phyloP scores from a whole-genome alignment of 371 early-diverging fungal species.

The Mucor indicus region DNA sequence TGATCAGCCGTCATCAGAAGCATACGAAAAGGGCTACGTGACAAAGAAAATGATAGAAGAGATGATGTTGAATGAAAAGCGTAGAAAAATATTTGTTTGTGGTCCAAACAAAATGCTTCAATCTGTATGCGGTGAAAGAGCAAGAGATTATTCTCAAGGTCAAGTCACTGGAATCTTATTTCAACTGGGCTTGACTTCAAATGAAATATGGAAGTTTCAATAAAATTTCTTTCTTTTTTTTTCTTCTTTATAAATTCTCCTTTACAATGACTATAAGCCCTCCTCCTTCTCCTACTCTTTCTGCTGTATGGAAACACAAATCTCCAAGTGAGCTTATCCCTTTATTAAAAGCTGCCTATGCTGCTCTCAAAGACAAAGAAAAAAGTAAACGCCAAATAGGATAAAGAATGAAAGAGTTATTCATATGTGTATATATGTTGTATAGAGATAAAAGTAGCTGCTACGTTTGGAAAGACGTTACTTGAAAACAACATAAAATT shows the following conservation, averaged over 20 bases:
- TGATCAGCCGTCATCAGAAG: conserved; percentile 14
- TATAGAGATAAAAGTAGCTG: conserved; percentile 47
- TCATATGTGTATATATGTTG: too few relatives aligned
- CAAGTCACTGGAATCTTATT: conserved; percentile 36
- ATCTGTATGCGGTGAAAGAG: conserved; percentile 39
- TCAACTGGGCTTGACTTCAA: conserved; percentile 27
- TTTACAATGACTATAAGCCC: background rate
- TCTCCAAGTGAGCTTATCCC: conserved; percentile 24
- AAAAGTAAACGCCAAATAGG: too few relatives aligned
- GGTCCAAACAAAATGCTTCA: conserved; percentile 44
- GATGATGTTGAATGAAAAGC: conserved; percentile 9
- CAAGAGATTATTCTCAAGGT: conserved; percentile 42
- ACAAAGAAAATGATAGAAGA: conserved; percentile 15
- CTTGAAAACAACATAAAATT: conserved; percentile 44
- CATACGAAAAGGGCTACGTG: conserved; percentile 16
- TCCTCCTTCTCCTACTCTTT: conserved; percentile 26
- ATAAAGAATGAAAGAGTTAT: too few relatives aligned
- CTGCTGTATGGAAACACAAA: conserved; percentile 23
- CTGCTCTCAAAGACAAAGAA: conserved; percentile 25
- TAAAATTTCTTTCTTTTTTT: conserved; percentile 7
- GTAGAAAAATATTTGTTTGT: conserved; percentile 37
- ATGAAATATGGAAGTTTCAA: conserved; percentile 46
- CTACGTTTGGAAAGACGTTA: conserved; percentile 47
- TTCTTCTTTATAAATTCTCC: background rate
- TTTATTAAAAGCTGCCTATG: conserved; percentile 25